Evolutionary conservation across 768 basidiomycete species (phyloP), one percentile per base, ranked within the genome.

Genomic region (Heimioporus sp.): DNA sequence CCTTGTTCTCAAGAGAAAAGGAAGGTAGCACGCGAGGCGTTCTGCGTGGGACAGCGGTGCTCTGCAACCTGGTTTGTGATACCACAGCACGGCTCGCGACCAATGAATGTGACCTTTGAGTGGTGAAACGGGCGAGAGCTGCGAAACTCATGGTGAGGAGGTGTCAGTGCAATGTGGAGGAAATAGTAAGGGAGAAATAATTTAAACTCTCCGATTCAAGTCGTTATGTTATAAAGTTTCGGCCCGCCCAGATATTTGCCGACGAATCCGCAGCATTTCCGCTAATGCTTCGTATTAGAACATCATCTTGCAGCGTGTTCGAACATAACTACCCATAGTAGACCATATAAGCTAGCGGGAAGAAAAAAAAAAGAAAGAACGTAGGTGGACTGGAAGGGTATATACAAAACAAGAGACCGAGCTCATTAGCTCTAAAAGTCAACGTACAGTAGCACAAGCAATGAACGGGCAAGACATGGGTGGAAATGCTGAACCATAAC

Each of bases 1-100:
- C 90, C 78, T 90, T 92, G 64, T 79, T 80, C 65, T 82, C 75
- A 75, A 96, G 80, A 10, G 91, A 92, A 64, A 96, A 88, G 24
- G 80, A 77, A 10, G 86, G 80, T 35, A 95, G 77, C 5, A 84
- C 82, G 62, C 74, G 81, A 13, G 76, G 73, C 11, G 55, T 31
- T 20, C 52, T 57, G 7, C 54, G 58, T n/a, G 60, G 50, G 40
- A 51, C 42, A 16, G 56, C 55, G 19, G 70, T 65, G 49, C 68
- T 72, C 59, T 62, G 60, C 35, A 66, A 43, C 46, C 67, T 62
- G 40, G 35, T 41, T 5, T 52, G 54, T 19, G 13, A 35, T 35
- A 12, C 35, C 16, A 35, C 16, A 13, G 44, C 49, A 36, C 58
- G 64, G 19, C 52, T 52, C 39, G 49, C 46, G 42, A 60, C 24